These are phyloP conservation scores for Entrophospora sp. DNA, from an alignment of 192 early-diverging fungal species.

Conservation along the genomic window DNA sequence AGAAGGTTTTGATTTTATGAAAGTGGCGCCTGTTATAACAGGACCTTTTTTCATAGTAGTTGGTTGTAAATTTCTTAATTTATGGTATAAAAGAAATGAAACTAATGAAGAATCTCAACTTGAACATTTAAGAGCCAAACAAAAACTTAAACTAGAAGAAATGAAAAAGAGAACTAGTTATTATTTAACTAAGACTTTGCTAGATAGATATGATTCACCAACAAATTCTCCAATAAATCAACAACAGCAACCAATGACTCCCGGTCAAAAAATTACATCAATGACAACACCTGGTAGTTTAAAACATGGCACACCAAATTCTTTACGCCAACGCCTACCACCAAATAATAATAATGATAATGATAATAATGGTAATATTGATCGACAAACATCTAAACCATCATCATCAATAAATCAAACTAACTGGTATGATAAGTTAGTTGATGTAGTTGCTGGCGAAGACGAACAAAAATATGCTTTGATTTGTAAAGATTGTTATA, in stretches of 20 bases:
- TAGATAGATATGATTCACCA: conserved; percentile 82
- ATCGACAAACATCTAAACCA: neutral
- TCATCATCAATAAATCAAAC: conserved; percentile 9
- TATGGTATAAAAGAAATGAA: conserved; percentile 42
- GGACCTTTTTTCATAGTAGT: conserved; percentile 34
- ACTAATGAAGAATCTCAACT: conserved; percentile 42
- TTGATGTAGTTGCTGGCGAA: conserved; percentile 89
- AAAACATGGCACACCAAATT: no score
- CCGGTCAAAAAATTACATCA: neutral
- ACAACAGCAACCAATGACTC: neutral
- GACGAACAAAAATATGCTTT: conserved; percentile 90
- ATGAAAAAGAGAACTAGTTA: conserved; percentile 92
- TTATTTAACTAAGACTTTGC: conserved; percentile 77
- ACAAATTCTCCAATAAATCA: conserved; percentile 7
- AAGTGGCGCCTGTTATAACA: conserved; percentile 34
- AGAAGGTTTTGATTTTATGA: conserved; percentile 34
- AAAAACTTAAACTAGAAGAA: conserved; percentile 78
- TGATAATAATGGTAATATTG: neutral
- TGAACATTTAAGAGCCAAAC: conserved; percentile 37
- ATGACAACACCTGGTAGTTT: no score
- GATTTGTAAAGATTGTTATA: conserved; percentile 83
- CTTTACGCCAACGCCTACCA: conserved; percentile 3
- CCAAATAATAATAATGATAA: neutral
- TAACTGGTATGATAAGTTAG: conserved; percentile 84
- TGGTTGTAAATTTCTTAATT: conserved; percentile 30